phyloP scores from a whole-genome alignment of 495 filamentous ascomycete species.

The Daldinia vernicosa region DNA sequence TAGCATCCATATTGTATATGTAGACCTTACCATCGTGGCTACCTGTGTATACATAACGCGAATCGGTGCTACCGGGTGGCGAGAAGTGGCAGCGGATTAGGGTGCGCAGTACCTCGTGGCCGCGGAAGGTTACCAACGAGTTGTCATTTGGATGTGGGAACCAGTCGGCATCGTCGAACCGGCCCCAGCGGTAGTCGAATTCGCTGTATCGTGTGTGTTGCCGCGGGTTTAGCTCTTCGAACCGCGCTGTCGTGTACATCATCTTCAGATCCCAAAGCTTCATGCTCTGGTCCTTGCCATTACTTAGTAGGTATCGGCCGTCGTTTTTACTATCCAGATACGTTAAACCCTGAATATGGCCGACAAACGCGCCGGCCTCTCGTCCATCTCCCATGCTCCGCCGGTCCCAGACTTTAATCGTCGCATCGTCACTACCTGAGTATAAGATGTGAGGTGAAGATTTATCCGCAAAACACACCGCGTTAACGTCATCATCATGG shows the following conservation, averaged over 20 bases:
- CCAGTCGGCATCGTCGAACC: conserved; percentile 74
- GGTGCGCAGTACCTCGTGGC: conserved; percentile 86
- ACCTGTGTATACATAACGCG: conserved; percentile 91
- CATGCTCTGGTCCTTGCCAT: conserved; percentile 95
- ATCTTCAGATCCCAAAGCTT: conserved; percentile 95
- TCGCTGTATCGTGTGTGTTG: conserved; percentile 64
- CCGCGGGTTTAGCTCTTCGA: conserved; percentile 58
- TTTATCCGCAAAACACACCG: conserved; percentile 92
- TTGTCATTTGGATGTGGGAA: conserved; percentile 85
- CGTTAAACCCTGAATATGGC: conserved; percentile 93
- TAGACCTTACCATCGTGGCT: conserved; percentile 88
- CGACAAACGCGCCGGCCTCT: conserved; percentile 90
- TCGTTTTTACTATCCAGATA: conserved; percentile 98
- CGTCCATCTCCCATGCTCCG: conserved; percentile 87
- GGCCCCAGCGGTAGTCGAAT: conserved; percentile 87
- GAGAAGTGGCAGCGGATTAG: conserved; percentile 97
- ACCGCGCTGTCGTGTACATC: conserved; percentile 76
- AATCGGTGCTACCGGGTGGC: conserved; percentile 85
- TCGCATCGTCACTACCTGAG: conserved; percentile 94
- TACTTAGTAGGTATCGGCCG: conserved; percentile 91
- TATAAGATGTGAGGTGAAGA: conserved; percentile 94
- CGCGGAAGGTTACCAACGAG: conserved; percentile 90
- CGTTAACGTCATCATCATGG: conserved; percentile 92
- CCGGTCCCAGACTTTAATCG: conserved; percentile 96
- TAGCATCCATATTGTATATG: conserved; percentile 94